Evolutionary conservation across 805 yeast species (phyloP), one percentile per base, ranked within the genome.

Genomic region (Wickerhamiella australiensis): DNA sequence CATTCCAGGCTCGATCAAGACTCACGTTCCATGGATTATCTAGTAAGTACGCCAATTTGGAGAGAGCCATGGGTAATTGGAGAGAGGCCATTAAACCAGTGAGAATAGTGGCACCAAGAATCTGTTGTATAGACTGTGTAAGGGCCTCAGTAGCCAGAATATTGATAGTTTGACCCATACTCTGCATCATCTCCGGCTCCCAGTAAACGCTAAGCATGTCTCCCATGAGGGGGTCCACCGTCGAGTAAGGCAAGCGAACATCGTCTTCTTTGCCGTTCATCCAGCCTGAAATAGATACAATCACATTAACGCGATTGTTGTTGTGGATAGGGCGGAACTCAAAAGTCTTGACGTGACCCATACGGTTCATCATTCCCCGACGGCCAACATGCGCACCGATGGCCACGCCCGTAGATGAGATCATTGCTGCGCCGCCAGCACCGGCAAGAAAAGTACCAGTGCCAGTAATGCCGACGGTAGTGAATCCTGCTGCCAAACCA

Each of bases 1-100:
- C 95, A 40, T 87, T 75, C 97, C 96, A 90, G 0, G 98, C 98
- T 52, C 98, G 74, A 64, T 90, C 97, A 52, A 92, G 69, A 0
- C 97, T 88, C 4, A 92, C 97, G 61, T 82, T 90, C 98, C 98
- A 92, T 0, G 98, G 98, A 59, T 92, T 92, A 60, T 92, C 98
- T 23, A 92, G 72, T 25, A 92, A 67, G 57, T 92, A 92, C 2
- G 95, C 82, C 38, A 92, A 70, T 59, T 92, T 92, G 0, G 96
- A 79, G 35, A 92, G 71, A 56, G 83, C 81, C 88, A 92, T 82
- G 0, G 98, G 98, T 53, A 85, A 70, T 63, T 90, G 97, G 45
- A 92, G 72, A 1, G 96, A 88, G 13, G 95, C 76, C 94, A 92
- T 86, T 53, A 92, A 73, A 1, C 95, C 90, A 8, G 87, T 80